phyloP scores from a whole-genome alignment of 148 eudicot species.

The Camellia lanceoleosa region DNA sequence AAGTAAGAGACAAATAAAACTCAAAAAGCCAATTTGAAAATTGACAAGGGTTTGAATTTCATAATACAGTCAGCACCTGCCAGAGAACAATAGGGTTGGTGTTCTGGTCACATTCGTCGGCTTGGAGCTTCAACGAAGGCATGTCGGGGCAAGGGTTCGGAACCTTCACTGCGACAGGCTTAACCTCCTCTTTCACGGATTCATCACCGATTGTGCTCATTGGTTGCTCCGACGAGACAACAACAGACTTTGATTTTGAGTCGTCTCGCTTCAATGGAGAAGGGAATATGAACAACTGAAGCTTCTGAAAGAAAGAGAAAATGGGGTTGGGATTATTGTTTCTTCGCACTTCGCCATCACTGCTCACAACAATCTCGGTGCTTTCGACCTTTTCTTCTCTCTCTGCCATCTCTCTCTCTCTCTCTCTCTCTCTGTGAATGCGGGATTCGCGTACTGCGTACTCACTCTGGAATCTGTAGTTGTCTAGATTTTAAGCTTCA shows the following conservation, averaged over 20 bases:
- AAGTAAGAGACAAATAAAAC: not conserved
- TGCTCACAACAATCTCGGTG: not conserved
- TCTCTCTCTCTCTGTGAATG: not conserved
- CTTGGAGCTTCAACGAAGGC: constrained; percentile 35
- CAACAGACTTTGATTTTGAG: not conserved
- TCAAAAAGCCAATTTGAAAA: not conserved
- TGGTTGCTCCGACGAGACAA: not conserved
- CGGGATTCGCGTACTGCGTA: too few relatives aligned
- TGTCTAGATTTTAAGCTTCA: too few relatives aligned
- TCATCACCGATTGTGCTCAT: not conserved
- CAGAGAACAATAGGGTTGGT: constrained; percentile 43
- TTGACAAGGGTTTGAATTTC: not conserved
- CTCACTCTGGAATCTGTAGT: too few relatives aligned
- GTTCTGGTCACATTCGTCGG: constrained; percentile 26
- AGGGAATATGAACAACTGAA: constrained; percentile 18
- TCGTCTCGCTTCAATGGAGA: not conserved
- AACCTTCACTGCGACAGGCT: constrained; percentile 18
- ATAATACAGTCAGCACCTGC: constrained; percentile 30
- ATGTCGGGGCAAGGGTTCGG: constrained; percentile 13
- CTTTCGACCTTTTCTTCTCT: not conserved
- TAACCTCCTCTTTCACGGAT: not conserved
- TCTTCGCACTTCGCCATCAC: not conserved
- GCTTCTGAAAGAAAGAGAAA: constrained; percentile 13
- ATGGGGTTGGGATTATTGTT: constrained; percentile 1
- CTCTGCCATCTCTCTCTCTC: constrained; percentile 1